Evolutionary conservation across 257 asterid genomes (phyloP).

Genomic region (Ophiorrhiza pumila): DNA sequence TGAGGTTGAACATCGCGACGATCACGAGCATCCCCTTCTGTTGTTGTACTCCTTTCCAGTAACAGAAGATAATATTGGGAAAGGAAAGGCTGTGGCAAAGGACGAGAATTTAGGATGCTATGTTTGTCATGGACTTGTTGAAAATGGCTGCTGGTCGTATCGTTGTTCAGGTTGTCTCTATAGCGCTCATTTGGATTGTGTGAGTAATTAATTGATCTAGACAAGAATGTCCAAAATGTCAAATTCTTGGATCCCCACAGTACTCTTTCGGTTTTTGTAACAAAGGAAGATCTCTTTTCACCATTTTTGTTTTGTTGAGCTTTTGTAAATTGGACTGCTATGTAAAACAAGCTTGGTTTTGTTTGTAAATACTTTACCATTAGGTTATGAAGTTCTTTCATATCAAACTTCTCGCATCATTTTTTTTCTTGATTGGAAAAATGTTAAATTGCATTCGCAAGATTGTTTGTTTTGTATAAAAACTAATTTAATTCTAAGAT

Average conservation of each 20-base stretch:
- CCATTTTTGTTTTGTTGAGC: too few species aligned
- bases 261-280: too few species aligned
- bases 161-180: slow-evolving; percentile 33
- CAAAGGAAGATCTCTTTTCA: too few species aligned
- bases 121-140: slow-evolving; percentile 26
- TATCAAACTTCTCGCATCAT: too few species aligned
- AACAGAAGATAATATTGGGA: background rate
- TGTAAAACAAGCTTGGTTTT: too few species aligned
- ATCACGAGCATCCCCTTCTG: slow-evolving; percentile 35
- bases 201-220: background rate
- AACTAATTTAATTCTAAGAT: too few species aligned
- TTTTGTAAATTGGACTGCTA: too few species aligned
- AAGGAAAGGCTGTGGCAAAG: slow-evolving; percentile 4
- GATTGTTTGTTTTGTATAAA: too few species aligned
- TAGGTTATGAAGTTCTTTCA: too few species aligned
- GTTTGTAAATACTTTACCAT: too few species aligned
- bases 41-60: slow-evolving; percentile 14
- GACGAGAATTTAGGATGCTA: slow-evolving; percentile 14
- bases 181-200: slow-evolving; percentile 36
- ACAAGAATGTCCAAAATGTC: background rate
- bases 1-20: slow-evolving; percentile 31
- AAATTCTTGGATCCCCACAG: background rate
- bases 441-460: too few species aligned
- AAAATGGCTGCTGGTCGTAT: slow-evolving; percentile 37
- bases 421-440: too few species aligned